Evolutionary conservation across 352 stramenopile genomes (phyloP).

Genomic region (Pythium brassicae): DNA sequence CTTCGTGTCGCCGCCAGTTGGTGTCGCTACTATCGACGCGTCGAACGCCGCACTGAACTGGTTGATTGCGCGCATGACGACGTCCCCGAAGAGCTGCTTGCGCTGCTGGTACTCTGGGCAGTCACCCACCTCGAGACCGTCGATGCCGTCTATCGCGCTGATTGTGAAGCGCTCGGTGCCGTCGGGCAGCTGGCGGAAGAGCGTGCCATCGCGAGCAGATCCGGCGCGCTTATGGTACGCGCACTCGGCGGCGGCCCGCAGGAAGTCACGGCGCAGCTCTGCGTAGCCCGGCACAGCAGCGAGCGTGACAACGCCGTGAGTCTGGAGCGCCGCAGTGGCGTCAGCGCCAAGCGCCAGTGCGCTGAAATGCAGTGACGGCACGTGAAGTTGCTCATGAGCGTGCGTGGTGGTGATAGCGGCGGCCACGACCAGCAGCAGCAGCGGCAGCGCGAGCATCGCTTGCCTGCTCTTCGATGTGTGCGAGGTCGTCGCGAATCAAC

Average conservation of each 20-base stretch:
- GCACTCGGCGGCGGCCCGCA: constrained; percentile 9
- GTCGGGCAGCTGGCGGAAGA: constrained; percentile 13
- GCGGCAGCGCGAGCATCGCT: neutral
- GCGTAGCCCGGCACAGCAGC: constrained; percentile 9
- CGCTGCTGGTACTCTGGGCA: constrained; percentile 14
- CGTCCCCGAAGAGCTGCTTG: constrained; percentile 12
- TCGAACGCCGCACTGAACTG: constrained; percentile 13
- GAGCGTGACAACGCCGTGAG: constrained; percentile 14
- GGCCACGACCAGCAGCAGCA: neutral
- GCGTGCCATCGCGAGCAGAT: neutral
- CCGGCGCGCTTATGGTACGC: neutral
- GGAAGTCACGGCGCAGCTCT: constrained; percentile 5
- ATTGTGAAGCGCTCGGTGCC: constrained; percentile 19
- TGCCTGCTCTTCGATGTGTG: neutral
- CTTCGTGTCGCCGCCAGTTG: neutral
- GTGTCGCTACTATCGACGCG: neutral
- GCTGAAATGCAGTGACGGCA: constrained; percentile 12
- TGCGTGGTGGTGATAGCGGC: neutral
- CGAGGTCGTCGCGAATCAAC: neutral
- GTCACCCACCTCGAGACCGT: constrained; percentile 1
- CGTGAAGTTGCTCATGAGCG: neutral
- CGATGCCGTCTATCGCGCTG: constrained; percentile 9
- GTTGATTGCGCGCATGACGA: constrained; percentile 8
- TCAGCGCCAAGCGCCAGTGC: constrained; percentile 4
- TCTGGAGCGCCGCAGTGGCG: constrained; percentile 9